phyloP scores from a whole-genome alignment of 352 stramenopile genomes.

The Pythium aquatile region DNA sequence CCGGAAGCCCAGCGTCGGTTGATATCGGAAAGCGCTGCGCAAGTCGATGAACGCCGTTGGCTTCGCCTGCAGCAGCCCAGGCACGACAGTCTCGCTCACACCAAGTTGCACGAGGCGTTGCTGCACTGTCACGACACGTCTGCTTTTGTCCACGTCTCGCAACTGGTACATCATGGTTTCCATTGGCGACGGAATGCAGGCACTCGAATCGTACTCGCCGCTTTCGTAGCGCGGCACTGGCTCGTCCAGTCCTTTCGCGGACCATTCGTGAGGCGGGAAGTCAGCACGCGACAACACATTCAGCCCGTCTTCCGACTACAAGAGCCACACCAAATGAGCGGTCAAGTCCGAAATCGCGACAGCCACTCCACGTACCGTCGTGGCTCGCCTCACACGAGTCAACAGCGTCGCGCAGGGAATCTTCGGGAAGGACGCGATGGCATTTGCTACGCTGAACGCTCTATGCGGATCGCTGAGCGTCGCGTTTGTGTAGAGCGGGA shows the following conservation, averaged over 20 bases:
- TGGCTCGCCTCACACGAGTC: slow-evolving; percentile 57
- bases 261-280: slow-evolving; percentile 49
- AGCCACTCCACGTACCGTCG: slow-evolving; percentile 30
- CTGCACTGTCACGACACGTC: background rate
- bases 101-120: slow-evolving; percentile 8
- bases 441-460: slow-evolving; percentile 34
- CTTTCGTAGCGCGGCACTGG: slow-evolving; percentile 46
- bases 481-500: slow-evolving; percentile 61
- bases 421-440: slow-evolving; percentile 37
- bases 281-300: slow-evolving; percentile 55
- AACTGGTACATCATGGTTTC: slow-evolving; percentile 65
- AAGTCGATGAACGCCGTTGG: slow-evolving; percentile 49
- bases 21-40: slow-evolving; percentile 44
- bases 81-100: background rate
- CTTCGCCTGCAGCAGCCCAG: slow-evolving; percentile 33
- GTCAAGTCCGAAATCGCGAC: background rate
- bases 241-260: slow-evolving; percentile 39
- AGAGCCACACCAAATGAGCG: background rate
- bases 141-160: slow-evolving; percentile 21
- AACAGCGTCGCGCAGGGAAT: slow-evolving; percentile 82
- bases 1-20: slow-evolving; percentile 60
- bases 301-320: slow-evolving; percentile 57
- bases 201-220: slow-evolving; percentile 52
- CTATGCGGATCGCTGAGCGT: slow-evolving; percentile 33
- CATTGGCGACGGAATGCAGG: slow-evolving; percentile 39